Base-by-base conservation (phyloP, 768 basidiomycete genomes). In the Boletus pseudo-olivaceus region DNA sequence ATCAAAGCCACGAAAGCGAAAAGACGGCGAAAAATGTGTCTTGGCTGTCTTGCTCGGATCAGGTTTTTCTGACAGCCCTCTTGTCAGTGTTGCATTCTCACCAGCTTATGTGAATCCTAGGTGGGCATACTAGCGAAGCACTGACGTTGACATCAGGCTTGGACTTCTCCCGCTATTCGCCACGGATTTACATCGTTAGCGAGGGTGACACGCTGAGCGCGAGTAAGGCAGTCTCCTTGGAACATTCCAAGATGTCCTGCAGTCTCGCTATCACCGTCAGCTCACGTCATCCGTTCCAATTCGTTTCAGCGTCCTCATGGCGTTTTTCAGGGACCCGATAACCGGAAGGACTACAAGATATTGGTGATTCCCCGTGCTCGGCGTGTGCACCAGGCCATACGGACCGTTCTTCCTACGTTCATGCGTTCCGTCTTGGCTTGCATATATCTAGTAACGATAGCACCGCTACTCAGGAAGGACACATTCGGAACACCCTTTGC, bases 11-110 rank as follows among this genome's bases (percentile, higher is more conserved):
- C 56, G 53, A n/a, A 54, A 45, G 41, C 57, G 56, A 53, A 55
- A 32, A 10, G 53, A 55, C 1, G 39, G 41, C 7, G 61, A 68
- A 43, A 75, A 60, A 56, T 81, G 80, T 56, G 69, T 67, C 35
- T 72, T 97, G 15, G 93, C 90, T 4, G 82, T 97, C 48, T 97
- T 98, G 64, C 81, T 98, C 12, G 96, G 96, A 53, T 98, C 96
- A 68, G 95, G 95, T 90, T 64, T 65, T 77, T 71, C 49, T 30
- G 46, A 48, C 19, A 50, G 42, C 29, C 43, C 43, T 55, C 54
- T 49, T 32, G 27, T 26, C 45, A 11, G 34, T 20, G 26, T 27
- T 53, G 38, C 15, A 47, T 34, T 29, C 19, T 53, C 19, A 53
- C 52, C 41, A 56, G 39, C 52, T 59, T 49, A 58, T 55, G 50